Percentiles rank a stretch among this genome's conserved stretches.
Evolutionary conservation across 73 alveolate genomes (phyloP).

Genomic region (Symbiodinium pilosum): DNA sequence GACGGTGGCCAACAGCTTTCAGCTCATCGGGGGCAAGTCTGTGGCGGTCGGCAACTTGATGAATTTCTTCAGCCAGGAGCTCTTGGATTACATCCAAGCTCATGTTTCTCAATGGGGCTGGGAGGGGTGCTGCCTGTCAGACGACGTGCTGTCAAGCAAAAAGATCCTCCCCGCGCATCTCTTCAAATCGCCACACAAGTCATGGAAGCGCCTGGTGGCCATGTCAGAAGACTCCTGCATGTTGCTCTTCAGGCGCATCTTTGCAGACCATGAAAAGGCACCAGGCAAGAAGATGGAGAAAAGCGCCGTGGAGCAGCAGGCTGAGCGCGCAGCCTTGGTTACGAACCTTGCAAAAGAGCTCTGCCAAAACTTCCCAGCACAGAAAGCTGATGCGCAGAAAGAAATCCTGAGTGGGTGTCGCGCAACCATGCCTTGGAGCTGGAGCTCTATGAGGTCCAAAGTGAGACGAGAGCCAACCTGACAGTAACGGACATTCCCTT

Average conservation of each 20-base stretch:
- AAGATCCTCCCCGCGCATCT: not conserved
- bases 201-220: not conserved
- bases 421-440: constrained; percentile 1
- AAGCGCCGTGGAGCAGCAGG: not conserved
- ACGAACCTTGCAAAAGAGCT: constrained; percentile 20
- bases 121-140: not conserved
- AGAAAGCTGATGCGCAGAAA: not conserved
- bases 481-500: constrained; percentile 15
- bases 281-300: not conserved
- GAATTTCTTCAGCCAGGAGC: not conserved
- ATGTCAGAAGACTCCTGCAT: not conserved
- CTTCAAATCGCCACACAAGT: constrained; percentile 9
- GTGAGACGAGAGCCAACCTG: not conserved
- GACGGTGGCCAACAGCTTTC: not conserved
- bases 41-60: not conserved
- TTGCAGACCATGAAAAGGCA: not conserved
- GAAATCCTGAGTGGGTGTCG: not conserved
- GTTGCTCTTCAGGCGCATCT: not conserved
- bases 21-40: not conserved
- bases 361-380: not conserved
- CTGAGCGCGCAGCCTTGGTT: not conserved
- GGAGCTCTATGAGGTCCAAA: constrained; percentile 11
- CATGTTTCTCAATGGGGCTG: constrained; percentile 41
- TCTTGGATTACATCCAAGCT: not conserved
- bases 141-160: not conserved